These are phyloP conservation scores for Plasmodium inui DNA, from an alignment of 169 alveolate species.

Conservation along the genomic window DNA sequence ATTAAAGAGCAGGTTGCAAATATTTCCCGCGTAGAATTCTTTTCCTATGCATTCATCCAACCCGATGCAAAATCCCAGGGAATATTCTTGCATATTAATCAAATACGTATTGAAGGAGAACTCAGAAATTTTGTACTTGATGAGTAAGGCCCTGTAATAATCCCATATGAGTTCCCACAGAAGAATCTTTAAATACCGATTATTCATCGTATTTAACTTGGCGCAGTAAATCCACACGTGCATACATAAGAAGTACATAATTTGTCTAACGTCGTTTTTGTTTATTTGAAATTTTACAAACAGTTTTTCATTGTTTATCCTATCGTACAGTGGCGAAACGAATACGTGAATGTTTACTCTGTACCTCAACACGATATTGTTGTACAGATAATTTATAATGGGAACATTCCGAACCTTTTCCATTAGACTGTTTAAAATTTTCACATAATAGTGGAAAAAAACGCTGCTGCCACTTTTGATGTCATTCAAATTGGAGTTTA, in stretches of 20 bases:
- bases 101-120: constrained; percentile 55
- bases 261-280: constrained; percentile 55
- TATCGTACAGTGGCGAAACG: constrained; percentile 70
- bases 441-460: constrained; percentile 16
- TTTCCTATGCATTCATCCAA: constrained; percentile 61
- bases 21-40: constrained; percentile 60
- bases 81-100: constrained; percentile 68
- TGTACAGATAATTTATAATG: constrained; percentile 35
- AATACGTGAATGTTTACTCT: constrained; percentile 34
- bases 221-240: constrained; percentile 76
- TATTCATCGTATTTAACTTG: constrained; percentile 45
- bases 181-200: constrained; percentile 34
- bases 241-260: constrained; percentile 58
- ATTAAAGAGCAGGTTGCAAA: constrained; percentile 40
- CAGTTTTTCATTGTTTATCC: constrained; percentile 49
- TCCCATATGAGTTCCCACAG: constrained; percentile 75
- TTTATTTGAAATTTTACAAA: constrained; percentile 34
- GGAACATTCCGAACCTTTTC: constrained; percentile 36
- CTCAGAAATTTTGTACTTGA: constrained; percentile 64
- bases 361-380: constrained; percentile 28
- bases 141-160: constrained; percentile 69
- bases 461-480: constrained; percentile 18
- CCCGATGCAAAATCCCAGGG: constrained; percentile 71
- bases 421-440: constrained; percentile 13
- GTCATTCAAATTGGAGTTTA: constrained; percentile 34